Evolutionary conservation across 2,329 filamentous ascomycete species (phyloP), one percentile per base, ranked within the genome.

Genomic region (Colletotrichum simmondsii): DNA sequence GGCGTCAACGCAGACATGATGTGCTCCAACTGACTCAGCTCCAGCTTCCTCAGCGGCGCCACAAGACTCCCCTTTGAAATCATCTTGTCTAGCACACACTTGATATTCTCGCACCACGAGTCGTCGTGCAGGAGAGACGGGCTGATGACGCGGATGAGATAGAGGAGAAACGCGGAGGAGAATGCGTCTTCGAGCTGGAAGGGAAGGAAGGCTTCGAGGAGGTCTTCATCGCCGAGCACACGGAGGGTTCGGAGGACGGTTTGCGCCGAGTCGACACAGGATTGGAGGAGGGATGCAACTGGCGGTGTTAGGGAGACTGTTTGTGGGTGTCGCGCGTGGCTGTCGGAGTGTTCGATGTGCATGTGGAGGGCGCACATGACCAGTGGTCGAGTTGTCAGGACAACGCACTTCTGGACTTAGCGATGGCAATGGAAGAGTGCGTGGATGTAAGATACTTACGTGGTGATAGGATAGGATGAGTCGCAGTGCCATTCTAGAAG

Each of bases 131-230:
- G 78, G 2, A 84, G 76, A 0, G 78, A 78, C 0, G 83, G 83
- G n/a, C 79, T 80, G 71, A 75, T 74, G 59, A 67, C 71, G 24
- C 73, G 71, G 49, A 84, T 79, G 0, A 85, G 76, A 19, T 83
- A 80, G 2, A 85, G 78, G 1, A 85, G 78, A 46, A 85, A 84
- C 0, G 82, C 81, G 2, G 83, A 84, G 0, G 83, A 84, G 8
- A 81, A 85, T 6, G 83, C 82, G 49, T 83, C 82, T 69, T 85
- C 83, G 12, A 84, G 79, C 56, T 85, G 83, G 14, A 84, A 85
- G 0, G 83, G 83, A 2, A 85, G 28, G 12, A 84, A 84, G 2
- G 82, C 80, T 49, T 82, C 80, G 53, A 81, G 73, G 3, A 81
- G 73, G 56, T 81, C 79, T 16, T 80, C 77, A 54, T 76, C 65